phyloP scores from a whole-genome alignment of 305 asterid species.

The Ruellia speciosa region DNA sequence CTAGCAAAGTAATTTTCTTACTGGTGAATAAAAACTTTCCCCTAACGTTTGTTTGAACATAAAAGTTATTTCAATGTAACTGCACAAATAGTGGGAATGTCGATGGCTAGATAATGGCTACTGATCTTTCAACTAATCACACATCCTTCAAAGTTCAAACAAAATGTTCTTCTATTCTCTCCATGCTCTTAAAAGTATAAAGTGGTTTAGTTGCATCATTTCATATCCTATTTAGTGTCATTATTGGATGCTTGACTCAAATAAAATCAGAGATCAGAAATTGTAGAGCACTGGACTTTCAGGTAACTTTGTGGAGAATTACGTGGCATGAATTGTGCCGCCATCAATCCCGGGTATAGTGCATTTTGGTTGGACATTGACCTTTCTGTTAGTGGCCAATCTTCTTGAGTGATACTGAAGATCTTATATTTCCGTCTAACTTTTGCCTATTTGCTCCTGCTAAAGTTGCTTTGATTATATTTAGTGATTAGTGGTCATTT shows the following conservation, averaged over 20 bases:
- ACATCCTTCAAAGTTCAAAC: constrained; percentile 9
- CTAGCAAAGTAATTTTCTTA: not conserved
- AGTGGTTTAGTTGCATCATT: constrained; percentile 28
- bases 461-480: constrained; percentile 25
- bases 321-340: constrained; percentile 31
- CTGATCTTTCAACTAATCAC: constrained; percentile 18
- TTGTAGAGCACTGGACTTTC: constrained; percentile 28
- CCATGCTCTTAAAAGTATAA: constrained; percentile 21
- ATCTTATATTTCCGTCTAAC: constrained; percentile 20
- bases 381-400: constrained; percentile 38
- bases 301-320: constrained; percentile 31
- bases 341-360: constrained; percentile 22
- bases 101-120: constrained; percentile 19
- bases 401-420: constrained; percentile 35
- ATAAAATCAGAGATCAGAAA: constrained; percentile 22
- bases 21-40: constrained; percentile 16
- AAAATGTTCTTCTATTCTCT: constrained; percentile 17
- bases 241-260: constrained; percentile 35
- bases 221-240: constrained; percentile 25
- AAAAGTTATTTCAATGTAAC: constrained; percentile 15
- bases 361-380: constrained; percentile 30
- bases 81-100: constrained; percentile 14
- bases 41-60: constrained; percentile 3
- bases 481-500: constrained; percentile 24
- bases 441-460: constrained; percentile 13